phyloP scores from a whole-genome alignment of 2,329 filamentous ascomycete species.

The Xylaria hypoxylon region DNA sequence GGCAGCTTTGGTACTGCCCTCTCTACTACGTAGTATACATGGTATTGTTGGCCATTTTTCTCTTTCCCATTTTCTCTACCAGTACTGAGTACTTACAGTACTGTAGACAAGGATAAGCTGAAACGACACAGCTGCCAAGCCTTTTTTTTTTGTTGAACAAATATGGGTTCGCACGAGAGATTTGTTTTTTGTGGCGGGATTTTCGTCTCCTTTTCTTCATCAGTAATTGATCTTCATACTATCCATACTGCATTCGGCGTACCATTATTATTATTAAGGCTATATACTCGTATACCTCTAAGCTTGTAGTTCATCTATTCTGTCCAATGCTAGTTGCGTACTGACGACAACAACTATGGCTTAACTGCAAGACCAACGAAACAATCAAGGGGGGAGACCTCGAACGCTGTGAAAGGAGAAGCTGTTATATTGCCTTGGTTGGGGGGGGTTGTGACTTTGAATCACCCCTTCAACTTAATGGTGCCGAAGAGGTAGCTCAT shows the following conservation, averaged over 20 bases:
- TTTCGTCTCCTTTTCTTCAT: too few relatives aligned
- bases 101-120: not conserved
- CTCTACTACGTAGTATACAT: too few relatives aligned
- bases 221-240: not conserved
- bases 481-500: constrained; percentile 11
- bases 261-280: not conserved
- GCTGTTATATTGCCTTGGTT: not conserved
- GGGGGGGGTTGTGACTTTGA: constrained; percentile 3
- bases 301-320: not conserved
- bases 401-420: constrained; percentile 8
- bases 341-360: not conserved
- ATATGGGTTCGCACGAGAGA: not conserved
- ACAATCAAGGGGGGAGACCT: not conserved
- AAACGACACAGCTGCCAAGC: constrained; percentile 10
- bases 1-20: not conserved
- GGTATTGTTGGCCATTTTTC: not conserved
- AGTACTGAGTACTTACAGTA: too few relatives aligned
- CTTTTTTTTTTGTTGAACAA: not conserved
- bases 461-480: not conserved
- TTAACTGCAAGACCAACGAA: constrained; percentile 7
- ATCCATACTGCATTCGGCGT: constrained; percentile 1
- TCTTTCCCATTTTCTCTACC: not conserved
- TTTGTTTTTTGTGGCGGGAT: not conserved
- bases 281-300: not conserved
- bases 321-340: constrained; percentile 5